Conservation (phyloP, 371 early-diverging fungal species). For the Mortierella sp. region DNA sequence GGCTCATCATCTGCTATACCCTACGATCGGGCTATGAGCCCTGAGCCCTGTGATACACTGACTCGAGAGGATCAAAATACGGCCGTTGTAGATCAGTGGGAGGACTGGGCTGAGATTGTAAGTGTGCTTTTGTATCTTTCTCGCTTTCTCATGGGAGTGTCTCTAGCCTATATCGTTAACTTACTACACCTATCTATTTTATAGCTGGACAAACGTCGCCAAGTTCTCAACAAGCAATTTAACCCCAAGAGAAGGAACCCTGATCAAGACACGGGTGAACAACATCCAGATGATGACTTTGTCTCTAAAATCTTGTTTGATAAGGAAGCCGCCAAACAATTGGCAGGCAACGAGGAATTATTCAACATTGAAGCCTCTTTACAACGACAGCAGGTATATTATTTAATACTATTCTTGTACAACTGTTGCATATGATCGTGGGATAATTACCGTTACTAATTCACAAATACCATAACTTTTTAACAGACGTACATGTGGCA, state of each 20-base stretch:
- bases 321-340: slow-evolving; percentile 80
- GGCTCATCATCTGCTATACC: slow-evolving; percentile 43
- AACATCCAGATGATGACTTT: slow-evolving; percentile 55
- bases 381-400: slow-evolving; percentile 62
- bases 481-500: slow-evolving; percentile 82
- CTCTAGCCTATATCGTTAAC: no score
- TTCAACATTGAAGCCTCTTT: slow-evolving; percentile 85
- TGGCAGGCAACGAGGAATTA: slow-evolving; percentile 85
- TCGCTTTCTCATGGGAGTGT: neutral
- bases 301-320: slow-evolving; percentile 63
- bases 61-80: slow-evolving; percentile 68
- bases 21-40: slow-evolving; percentile 78
- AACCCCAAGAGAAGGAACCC: slow-evolving; percentile 62
- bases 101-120: slow-evolving; percentile 75
- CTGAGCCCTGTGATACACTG: slow-evolving; percentile 66
- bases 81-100: slow-evolving; percentile 71
- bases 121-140: slow-evolving; percentile 1
- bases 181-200: neutral
- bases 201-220: slow-evolving; percentile 70
- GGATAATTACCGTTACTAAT: neutral
- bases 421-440: no score
- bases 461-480: neutral
- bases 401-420: no score
- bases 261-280: slow-evolving; percentile 38
- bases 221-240: slow-evolving; percentile 68